Evolutionary conservation across 768 basidiomycete genomes (phyloP), one percentile per base, ranked within the genome.

Genomic region (Hypsizygus marmoreus): DNA sequence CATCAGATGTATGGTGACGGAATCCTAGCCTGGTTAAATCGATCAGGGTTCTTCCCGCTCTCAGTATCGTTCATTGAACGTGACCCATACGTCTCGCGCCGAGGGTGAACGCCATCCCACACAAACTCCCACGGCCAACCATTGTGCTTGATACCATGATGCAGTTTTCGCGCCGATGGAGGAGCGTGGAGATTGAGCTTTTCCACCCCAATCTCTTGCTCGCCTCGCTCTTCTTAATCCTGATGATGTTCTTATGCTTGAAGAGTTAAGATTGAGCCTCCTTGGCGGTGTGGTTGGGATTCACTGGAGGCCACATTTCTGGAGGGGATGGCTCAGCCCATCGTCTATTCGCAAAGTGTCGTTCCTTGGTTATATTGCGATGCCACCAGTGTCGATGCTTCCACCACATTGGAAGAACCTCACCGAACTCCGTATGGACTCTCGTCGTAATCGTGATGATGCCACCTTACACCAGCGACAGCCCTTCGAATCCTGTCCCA

Each of bases 1-100:
- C 33, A 30, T 29, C 41, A 24, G 8, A 34, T n/a, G 19, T 24
- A 17, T 13, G 33, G 4, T 24, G 41, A 35, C 4, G 47, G 28
- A 3, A 36, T 43, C 7, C 13, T 13, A n/a, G 30, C 41, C 3
- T 49, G 47, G 47, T 24, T 49, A 13, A 16, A 24, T 14, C 35
- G 25, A 17, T 49, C 47, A 6, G 47, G 35, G 16, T 2, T 17
- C 6, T 16, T 37, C 22, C 47, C 35, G 28, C 41, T 43, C 9
- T 49, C 47, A 6, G 30, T 48, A 26, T 48, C 47, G 6, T 19
- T 41, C 19, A 29, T 22, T 4, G 40, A 31, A 14, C n/a, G n/a
- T n/a, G n/a, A n/a, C n/a, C n/a, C n/a, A n/a, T n/a, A n/a, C n/a
- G n/a, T n/a, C n/a, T n/a, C n/a, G n/a, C n/a, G n/a, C n/a, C n/a